Evolutionary conservation across 2,329 filamentous ascomycete genomes (phyloP), one percentile per base, ranked within the genome.

Genomic region (Penicillium sp.): DNA sequence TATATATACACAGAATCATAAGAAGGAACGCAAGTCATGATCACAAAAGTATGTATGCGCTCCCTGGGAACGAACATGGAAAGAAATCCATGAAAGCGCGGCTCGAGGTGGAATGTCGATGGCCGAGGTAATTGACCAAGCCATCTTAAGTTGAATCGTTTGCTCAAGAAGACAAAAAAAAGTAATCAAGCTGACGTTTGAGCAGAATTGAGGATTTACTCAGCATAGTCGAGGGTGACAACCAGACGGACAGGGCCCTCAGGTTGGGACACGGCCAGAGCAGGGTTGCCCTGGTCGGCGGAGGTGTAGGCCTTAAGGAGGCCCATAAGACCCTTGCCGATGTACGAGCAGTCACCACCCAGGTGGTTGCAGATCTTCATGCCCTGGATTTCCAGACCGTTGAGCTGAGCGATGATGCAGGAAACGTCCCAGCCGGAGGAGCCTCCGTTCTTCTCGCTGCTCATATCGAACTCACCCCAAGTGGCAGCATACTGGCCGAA

Each of bases 391-490:
- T 62, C 52, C 31, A 61, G 14, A 14, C 53, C 48, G 50, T 64
- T 58, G 22, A 53, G 45, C 60, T 72, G 52, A 27, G 68, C 69
- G 48, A 66, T 60, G 51, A 74, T 74, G 49, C 63, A 65, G 42
- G 72, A 74, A n/a, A 74, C 71, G 44, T 74, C 72, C 63, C 68
- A 74, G 55, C 68, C 66, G 51, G 68, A 68, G 63, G 60, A 71
- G 46, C 56, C 56, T 30, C 62, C 33, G 63, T 73, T 73, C 46
- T 53, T 46, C 22, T 38, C 22, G 63, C 60, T 66, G 54, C 61
- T 62, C 50, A 74, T 71, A 61, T 69, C 65, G 46, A 74, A 72
- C 52, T 74, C 72, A 58, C 71, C 71, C 70, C 70, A 74, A 59
- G 71, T 73, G 58, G 61, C 65, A n/a, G 69, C 62, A 44, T 69